phyloP scores from a whole-genome alignment of 257 asterid species.

The Orobanche coerulescens region DNA sequence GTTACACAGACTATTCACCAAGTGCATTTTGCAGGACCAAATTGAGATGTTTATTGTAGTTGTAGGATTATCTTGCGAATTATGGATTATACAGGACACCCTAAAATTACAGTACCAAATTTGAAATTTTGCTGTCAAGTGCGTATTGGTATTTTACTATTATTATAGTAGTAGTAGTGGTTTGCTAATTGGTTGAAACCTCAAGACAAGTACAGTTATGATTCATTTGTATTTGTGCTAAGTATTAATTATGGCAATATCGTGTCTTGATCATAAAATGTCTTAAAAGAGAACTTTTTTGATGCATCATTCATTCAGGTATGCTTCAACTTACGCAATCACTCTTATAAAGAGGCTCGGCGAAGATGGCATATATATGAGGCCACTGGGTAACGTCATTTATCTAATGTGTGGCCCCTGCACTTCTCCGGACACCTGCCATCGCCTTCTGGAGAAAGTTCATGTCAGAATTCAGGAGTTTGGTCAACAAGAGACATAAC shows the following conservation, averaged over 20 bases:
- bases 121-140: too few species aligned
- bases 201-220: background rate
- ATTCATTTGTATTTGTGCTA: background rate
- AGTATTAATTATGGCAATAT: too few species aligned
- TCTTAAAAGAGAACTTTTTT: background rate
- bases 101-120: too few species aligned
- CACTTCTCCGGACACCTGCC: slow-evolving; percentile 54
- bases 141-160: too few species aligned
- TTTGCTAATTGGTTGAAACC: background rate
- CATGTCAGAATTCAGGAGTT: slow-evolving; percentile 52
- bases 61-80: too few species aligned
- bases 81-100: too few species aligned
- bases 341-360: slow-evolving; percentile 60
- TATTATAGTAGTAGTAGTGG: background rate
- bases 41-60: too few species aligned
- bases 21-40: too few species aligned
- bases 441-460: slow-evolving; percentile 43
- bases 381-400: slow-evolving; percentile 86
- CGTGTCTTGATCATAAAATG: background rate
- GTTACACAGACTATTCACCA: too few species aligned
- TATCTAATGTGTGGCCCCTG: slow-evolving; percentile 93
- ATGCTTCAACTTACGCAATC: slow-evolving; percentile 70
- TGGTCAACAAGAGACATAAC: slow-evolving; percentile 28
- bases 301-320: slow-evolving; percentile 44
- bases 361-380: slow-evolving; percentile 77